Conservation (phyloP, 371 early-diverging fungal species). For the Mortierella sp. region DNA sequence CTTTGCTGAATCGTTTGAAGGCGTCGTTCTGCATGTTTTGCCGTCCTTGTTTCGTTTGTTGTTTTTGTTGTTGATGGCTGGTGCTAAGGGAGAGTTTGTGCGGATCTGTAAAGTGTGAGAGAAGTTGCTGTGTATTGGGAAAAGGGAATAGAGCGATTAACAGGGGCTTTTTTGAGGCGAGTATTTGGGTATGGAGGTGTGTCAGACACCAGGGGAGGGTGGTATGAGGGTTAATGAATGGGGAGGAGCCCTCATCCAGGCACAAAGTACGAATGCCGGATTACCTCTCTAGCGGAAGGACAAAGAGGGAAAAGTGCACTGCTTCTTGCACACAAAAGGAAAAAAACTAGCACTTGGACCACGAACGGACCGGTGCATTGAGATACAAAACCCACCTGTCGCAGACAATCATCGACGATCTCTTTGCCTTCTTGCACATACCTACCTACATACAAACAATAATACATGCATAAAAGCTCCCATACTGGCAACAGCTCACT, state of each 20-base stretch:
- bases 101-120: too few relatives aligned
- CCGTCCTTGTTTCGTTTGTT: background rate
- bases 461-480: background rate
- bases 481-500: background rate
- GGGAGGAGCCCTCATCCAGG: background rate
- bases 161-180: background rate
- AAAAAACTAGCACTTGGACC: background rate
- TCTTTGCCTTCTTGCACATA: background rate
- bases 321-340: background rate
- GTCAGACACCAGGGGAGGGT: background rate
- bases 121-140: background rate
- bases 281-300: too few relatives aligned
- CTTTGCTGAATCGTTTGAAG: conserved; percentile 28
- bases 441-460: background rate
- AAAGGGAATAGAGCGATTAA: background rate
- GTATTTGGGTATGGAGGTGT: background rate
- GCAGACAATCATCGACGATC: background rate
- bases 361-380: background rate
- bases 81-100: background rate
- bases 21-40: conserved; percentile 45
- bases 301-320: too few relatives aligned
- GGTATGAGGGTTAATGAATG: background rate
- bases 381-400: too few relatives aligned
- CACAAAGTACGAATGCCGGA: too few relatives aligned
- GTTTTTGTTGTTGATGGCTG: background rate